These are phyloP conservation scores for Aspergillus sclerotioniger DNA, from an alignment of 495 filamentous ascomycete genomes.

Conservation along the genomic window DNA sequence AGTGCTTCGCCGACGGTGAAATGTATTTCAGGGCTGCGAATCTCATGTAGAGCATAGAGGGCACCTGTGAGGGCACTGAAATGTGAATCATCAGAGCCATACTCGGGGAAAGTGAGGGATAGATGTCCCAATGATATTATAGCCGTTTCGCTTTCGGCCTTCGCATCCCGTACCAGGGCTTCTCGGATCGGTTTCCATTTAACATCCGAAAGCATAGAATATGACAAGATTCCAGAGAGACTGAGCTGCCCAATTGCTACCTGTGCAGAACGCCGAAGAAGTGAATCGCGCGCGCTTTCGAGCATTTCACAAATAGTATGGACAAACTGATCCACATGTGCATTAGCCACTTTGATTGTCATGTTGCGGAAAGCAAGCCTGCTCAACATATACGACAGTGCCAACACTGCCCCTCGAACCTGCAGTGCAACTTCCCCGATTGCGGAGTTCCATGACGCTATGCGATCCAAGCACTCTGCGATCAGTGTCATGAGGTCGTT, in stretches of 20 bases:
- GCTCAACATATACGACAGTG: slow-evolving; percentile 60
- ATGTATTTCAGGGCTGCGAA: slow-evolving; percentile 79
- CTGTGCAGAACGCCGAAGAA: slow-evolving; percentile 58
- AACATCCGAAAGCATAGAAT: slow-evolving; percentile 35
- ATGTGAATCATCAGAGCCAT: slow-evolving; percentile 25
- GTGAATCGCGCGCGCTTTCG: slow-evolving; percentile 50
- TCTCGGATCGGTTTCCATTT: slow-evolving; percentile 51
- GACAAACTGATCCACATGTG: slow-evolving; percentile 38
- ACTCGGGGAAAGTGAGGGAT: slow-evolving; percentile 52
- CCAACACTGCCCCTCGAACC: slow-evolving; percentile 58
- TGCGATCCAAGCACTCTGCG: slow-evolving; percentile 35
- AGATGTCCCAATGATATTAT: slow-evolving; percentile 70
- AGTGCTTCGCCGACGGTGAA: slow-evolving; percentile 88
- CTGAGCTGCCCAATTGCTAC: slow-evolving; percentile 72
- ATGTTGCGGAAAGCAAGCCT: slow-evolving; percentile 51
- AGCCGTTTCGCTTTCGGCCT: slow-evolving; percentile 75
- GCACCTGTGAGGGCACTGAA: slow-evolving; percentile 52
- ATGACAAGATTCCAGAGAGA: slow-evolving; percentile 59
- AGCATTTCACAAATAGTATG: slow-evolving; percentile 46
- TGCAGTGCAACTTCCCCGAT: slow-evolving; percentile 60
- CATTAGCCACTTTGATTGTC: slow-evolving; percentile 27
- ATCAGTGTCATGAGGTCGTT: slow-evolving; percentile 38
- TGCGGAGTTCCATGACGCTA: slow-evolving; percentile 52
- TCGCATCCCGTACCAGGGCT: slow-evolving; percentile 62
- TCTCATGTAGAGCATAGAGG: slow-evolving; percentile 74